phyloP scores from a whole-genome alignment of 2,329 filamentous ascomycete species.

The Aspergillus brunneoviolaceus region DNA sequence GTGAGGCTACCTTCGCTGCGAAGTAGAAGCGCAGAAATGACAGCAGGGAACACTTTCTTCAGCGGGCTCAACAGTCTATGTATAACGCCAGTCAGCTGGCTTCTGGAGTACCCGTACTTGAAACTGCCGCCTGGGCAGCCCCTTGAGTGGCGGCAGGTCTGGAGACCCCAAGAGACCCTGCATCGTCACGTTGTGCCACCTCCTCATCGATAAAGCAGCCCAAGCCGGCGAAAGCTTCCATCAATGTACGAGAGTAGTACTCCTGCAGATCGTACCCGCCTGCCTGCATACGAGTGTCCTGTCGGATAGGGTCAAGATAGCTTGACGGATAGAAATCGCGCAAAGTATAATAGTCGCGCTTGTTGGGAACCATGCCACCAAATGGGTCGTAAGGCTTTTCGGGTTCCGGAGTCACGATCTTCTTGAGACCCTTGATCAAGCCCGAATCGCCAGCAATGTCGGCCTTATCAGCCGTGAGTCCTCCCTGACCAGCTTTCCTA shows the following conservation, averaged over 20 bases:
- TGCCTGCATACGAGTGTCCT: conserved; percentile 65
- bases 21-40: background rate
- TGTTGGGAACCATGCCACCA: conserved; percentile 64
- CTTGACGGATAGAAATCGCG: conserved; percentile 71
- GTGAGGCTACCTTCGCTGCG: background rate
- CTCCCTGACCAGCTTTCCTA: conserved; percentile 26
- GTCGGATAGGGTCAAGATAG: conserved; percentile 67
- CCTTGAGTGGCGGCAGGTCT: conserved; percentile 29
- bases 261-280: conserved; percentile 83
- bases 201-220: conserved; percentile 86
- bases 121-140: conserved; percentile 29
- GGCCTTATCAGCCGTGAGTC: conserved; percentile 24
- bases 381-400: conserved; percentile 87
- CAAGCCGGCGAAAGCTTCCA: conserved; percentile 86
- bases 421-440: conserved; percentile 78
- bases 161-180: conserved; percentile 17
- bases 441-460: conserved; percentile 35
- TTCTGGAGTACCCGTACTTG: conserved; percentile 3
- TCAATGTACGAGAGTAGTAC: conserved; percentile 76
- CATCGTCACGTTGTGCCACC: conserved; percentile 34
- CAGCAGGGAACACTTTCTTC: background rate
- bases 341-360: conserved; percentile 68
- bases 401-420: conserved; percentile 57
- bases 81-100: background rate
- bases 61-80: background rate